Percentiles rank a stretch among this genome's conserved stretches.
These are phyloP conservation scores for Picea glauca DNA, from an alignment of 75 land plant species.

Conservation along the genomic window DNA sequence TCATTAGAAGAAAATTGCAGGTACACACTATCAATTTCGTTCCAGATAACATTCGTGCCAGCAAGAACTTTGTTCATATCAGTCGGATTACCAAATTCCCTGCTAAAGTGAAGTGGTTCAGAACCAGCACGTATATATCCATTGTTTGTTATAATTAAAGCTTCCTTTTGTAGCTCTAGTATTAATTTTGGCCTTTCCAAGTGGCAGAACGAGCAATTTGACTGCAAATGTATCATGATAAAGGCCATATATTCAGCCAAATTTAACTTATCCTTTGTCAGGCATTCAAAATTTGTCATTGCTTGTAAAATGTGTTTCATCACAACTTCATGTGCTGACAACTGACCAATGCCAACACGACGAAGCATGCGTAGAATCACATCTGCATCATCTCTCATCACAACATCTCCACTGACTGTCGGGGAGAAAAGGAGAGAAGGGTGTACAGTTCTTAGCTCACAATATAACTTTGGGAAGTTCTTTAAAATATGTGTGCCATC, in stretches of 20 bases:
- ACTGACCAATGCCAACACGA: conserved; percentile 58
- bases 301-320: conserved; percentile 63
- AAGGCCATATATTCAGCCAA: conserved; percentile 72
- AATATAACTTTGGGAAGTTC: conserved; percentile 51
- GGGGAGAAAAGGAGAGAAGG: conserved; percentile 38
- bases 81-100: conserved; percentile 56
- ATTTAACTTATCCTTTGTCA: conserved; percentile 25
- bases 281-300: conserved; percentile 24
- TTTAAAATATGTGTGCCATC: conserved; percentile 28
- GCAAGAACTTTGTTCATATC: conserved; percentile 46
- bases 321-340: conserved; percentile 83
- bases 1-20: conserved; percentile 39
- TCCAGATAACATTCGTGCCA: conserved; percentile 48
- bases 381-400: conserved; percentile 12
- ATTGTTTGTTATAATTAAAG: conserved; percentile 64
- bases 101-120: conserved; percentile 70
- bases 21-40: conserved; percentile 64
- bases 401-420: conserved; percentile 7
- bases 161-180: conserved; percentile 45
- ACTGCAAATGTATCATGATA: conserved; percentile 70
- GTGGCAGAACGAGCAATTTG: conserved; percentile 53
- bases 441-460: conserved; percentile 63
- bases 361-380: conserved; percentile 41
- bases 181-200: conserved; percentile 48
- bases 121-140: conserved; percentile 49